Conservation (phyloP, 768 basidiomycete genomes). For the Amylocystis lapponica region DNA sequence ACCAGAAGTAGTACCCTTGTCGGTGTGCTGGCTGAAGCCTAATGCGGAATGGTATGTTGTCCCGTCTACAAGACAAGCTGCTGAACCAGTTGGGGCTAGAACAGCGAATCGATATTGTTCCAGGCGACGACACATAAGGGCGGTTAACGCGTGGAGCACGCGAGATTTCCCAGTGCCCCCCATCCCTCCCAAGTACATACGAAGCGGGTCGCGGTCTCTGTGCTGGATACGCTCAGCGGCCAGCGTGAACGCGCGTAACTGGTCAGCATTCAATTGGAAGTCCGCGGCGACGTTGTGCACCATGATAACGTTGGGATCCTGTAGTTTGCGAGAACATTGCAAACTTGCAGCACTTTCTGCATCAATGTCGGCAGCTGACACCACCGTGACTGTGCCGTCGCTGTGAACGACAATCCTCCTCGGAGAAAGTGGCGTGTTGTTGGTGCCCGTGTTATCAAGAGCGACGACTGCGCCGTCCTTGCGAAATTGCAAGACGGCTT, state of each 20-base stretch:
- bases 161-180: slow-evolving; percentile 20
- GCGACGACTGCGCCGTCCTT: neutral
- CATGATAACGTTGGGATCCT: neutral
- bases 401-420: too few relatives aligned
- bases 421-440: too few relatives aligned
- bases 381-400: neutral
- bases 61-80: slow-evolving; percentile 13
- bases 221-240: slow-evolving; percentile 4
- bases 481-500: too few relatives aligned
- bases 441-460: neutral
- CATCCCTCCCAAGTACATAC: slow-evolving; percentile 20
- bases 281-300: neutral
- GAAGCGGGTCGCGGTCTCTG: neutral
- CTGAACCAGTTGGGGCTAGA: slow-evolving; percentile 16
- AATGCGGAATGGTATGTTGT: slow-evolving; percentile 18
- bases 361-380: neutral
- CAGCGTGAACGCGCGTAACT: slow-evolving; percentile 9
- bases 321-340: neutral
- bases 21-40: neutral
- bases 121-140: slow-evolving; percentile 8
- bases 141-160: slow-evolving; percentile 11
- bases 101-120: slow-evolving; percentile 7
- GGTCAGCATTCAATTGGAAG: slow-evolving; percentile 9
- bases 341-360: neutral
- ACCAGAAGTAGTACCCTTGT: neutral